These are phyloP conservation scores for Lentinus tigrinus DNA, from an alignment of 768 basidiomycete species.

Conservation along the genomic window DNA sequence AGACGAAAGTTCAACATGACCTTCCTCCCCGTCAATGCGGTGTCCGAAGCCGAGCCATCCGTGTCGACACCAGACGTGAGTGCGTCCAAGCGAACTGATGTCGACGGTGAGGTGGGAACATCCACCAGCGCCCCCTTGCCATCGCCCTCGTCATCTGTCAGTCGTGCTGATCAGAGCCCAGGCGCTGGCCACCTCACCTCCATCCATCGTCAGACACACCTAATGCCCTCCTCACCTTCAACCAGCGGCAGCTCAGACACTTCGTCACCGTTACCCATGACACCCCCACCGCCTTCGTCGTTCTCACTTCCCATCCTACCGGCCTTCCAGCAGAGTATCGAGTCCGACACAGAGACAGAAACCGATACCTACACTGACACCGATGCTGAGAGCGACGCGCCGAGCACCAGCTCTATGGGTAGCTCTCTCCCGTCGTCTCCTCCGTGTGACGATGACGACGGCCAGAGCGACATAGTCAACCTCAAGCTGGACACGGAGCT, in stretches of 20 bases:
- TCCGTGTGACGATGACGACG: slow-evolving; percentile 10
- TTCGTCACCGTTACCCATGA: neutral
- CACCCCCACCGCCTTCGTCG: slow-evolving; percentile 15
- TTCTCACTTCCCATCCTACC: slow-evolving; percentile 11
- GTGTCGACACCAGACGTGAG: neutral
- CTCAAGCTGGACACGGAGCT: slow-evolving; percentile 3
- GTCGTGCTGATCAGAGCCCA: slow-evolving; percentile 3
- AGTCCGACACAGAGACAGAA: slow-evolving; percentile 20
- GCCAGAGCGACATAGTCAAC: slow-evolving; percentile 2
- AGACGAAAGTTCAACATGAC: slow-evolving; percentile 18
- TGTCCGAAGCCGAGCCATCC: neutral
- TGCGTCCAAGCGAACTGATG: neutral
- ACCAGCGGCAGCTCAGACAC: neutral
- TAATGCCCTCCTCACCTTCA: neutral
- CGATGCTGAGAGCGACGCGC: slow-evolving; percentile 26
- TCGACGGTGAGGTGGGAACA: neutral
- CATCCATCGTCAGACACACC: neutral
- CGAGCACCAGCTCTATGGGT: slow-evolving; percentile 21
- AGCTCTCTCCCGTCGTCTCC: slow-evolving; percentile 18
- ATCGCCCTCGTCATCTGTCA: slow-evolving; percentile 3
- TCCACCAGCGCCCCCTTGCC: slow-evolving; percentile 5
- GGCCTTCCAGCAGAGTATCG: neutral
- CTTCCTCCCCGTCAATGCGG: slow-evolving; percentile 15
- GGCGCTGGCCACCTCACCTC: slow-evolving; percentile 3
- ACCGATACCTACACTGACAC: slow-evolving; percentile 22